A percentile compares a stretch with the other conserved stretches of the same genome.
Evolutionary conservation across 2,329 filamentous ascomycete species (phyloP).

Genomic region (Daldinia eschscholtzii): DNA sequence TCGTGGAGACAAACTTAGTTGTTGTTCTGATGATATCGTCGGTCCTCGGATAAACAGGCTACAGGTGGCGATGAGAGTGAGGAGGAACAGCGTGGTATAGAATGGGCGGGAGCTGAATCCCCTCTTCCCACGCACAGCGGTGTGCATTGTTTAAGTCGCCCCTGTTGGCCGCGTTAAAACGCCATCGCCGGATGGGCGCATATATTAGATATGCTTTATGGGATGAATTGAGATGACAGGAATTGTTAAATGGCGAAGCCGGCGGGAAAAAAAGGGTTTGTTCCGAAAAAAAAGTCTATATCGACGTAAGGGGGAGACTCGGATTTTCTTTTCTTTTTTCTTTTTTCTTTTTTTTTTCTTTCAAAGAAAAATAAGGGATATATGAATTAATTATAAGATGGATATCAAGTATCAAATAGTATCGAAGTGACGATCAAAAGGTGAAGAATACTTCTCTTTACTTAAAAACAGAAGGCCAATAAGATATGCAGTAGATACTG

Average conservation of each 20-base stretch:
- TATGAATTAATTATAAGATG: conserved; percentile 6
- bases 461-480: conserved; percentile 8
- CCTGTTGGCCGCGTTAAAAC: conserved; percentile 15
- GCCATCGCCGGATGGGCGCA: conserved; percentile 23
- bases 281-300: conserved; percentile 4
- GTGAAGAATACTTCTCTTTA: conserved; percentile 4
- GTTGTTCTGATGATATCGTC: conserved; percentile 37
- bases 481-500: conserved; percentile 10
- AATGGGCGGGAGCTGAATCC: conserved; percentile 63
- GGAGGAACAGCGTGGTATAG: conserved; percentile 60
- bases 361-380: background rate
- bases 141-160: conserved; percentile 32
- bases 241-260: conserved; percentile 1
- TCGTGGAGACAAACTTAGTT: conserved; percentile 39
- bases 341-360: too few relatives aligned
- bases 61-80: conserved; percentile 61
- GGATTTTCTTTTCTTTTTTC: background rate
- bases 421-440: conserved; percentile 14
- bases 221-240: background rate
- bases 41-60: conserved; percentile 54
- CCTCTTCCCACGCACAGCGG: conserved; percentile 46
- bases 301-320: background rate
- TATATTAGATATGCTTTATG: conserved; percentile 3
- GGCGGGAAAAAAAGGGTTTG: background rate
- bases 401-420: background rate